These are phyloP conservation scores for Colletotrichum kahawae DNA, from an alignment of 2,329 filamentous ascomycete genomes.

Conservation along the genomic window DNA sequence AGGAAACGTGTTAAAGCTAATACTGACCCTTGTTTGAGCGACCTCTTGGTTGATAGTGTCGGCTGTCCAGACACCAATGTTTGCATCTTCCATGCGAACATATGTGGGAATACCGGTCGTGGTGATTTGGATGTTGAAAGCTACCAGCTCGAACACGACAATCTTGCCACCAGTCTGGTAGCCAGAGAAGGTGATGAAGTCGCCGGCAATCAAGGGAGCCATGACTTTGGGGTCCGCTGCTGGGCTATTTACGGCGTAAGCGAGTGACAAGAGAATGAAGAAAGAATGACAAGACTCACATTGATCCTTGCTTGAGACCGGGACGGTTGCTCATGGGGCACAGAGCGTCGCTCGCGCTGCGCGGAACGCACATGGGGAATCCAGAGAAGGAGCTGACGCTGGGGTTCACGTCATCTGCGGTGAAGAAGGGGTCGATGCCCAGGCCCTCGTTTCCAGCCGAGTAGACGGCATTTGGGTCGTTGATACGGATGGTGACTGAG, in stretches of 20 bases:
- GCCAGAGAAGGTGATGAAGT: slow-evolving; percentile 45
- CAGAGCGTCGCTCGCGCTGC: slow-evolving; percentile 36
- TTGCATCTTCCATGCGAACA: slow-evolving; percentile 45
- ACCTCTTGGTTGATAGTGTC: slow-evolving; percentile 36
- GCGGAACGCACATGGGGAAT: slow-evolving; percentile 57
- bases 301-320: slow-evolving; percentile 18
- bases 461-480: slow-evolving; percentile 49
- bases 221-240: slow-evolving; percentile 40
- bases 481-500: slow-evolving; percentile 38
- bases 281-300: too few species aligned
- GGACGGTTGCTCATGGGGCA: slow-evolving; percentile 42
- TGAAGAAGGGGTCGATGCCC: slow-evolving; percentile 40
- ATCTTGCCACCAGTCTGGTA: slow-evolving; percentile 36
- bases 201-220: slow-evolving; percentile 43
- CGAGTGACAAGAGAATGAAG: too few species aligned
- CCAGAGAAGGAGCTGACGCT: slow-evolving; percentile 51
- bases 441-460: slow-evolving; percentile 36
- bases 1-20: too few species aligned
- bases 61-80: slow-evolving; percentile 41
- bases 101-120: slow-evolving; percentile 39
- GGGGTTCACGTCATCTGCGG: slow-evolving; percentile 51
- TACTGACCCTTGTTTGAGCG: slow-evolving; percentile 32
- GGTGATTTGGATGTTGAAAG: slow-evolving; percentile 42
- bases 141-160: slow-evolving; percentile 39
- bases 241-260: too few species aligned